phyloP scores from a whole-genome alignment of 768 basidiomycete species.

The Suillus tomentosus region DNA sequence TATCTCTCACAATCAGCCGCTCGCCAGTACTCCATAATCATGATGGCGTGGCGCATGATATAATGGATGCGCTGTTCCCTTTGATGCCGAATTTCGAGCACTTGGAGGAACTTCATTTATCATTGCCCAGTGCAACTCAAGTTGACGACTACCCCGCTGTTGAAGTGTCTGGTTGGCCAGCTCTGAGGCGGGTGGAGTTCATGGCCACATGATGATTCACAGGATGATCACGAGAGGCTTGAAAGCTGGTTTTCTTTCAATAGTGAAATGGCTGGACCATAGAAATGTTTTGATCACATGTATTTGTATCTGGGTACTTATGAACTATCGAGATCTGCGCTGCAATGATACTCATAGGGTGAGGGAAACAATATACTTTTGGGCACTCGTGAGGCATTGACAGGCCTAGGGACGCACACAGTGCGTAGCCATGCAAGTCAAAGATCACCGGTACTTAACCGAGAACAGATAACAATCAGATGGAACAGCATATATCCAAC shows the following conservation, averaged over 20 bases:
- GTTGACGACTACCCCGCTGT: slow-evolving; percentile 1
- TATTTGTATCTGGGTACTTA: slow-evolving; percentile 12
- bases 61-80: slow-evolving; percentile 6
- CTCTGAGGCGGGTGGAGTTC: background rate
- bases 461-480: background rate
- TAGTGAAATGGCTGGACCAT: background rate
- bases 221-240: background rate
- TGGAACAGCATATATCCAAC: background rate
- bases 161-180: slow-evolving; percentile 5
- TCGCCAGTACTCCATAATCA: slow-evolving; percentile 7
- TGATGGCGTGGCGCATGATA: slow-evolving; percentile 6
- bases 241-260: background rate
- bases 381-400: slow-evolving; percentile 8
- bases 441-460: background rate
- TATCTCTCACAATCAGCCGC: slow-evolving; percentile 8
- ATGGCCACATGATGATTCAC: slow-evolving; percentile 6
- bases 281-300: background rate
- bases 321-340: slow-evolving; percentile 18
- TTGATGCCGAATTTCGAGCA: slow-evolving; percentile 8
- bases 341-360: slow-evolving; percentile 34
- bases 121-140: slow-evolving; percentile 4
- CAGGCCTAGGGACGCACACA: background rate
- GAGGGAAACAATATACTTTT: slow-evolving; percentile 42
- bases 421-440: background rate
- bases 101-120: slow-evolving; percentile 8